phyloP scores from a whole-genome alignment of 345 rosid species.

The Adansonia digitata region DNA sequence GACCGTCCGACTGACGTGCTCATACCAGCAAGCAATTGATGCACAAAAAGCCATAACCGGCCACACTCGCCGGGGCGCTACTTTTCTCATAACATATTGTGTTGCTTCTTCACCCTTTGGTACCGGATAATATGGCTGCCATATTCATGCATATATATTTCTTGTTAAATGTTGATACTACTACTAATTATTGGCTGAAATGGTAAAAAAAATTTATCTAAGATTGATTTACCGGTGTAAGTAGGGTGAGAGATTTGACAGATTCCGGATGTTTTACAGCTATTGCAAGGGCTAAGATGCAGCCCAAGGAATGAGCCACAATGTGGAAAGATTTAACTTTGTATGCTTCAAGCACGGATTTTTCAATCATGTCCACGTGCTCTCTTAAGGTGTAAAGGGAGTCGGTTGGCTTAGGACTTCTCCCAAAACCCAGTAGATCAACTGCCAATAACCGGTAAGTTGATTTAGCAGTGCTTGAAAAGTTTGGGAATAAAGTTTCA shows the following conservation, averaged over 20 bases:
- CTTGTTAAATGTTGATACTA: background rate
- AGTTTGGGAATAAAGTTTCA: conserved; percentile 88
- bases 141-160: background rate
- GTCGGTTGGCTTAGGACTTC: conserved; percentile 93
- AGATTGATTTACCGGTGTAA: conserved; percentile 68
- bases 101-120: conserved; percentile 71
- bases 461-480: conserved; percentile 62
- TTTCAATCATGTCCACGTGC: conserved; percentile 89
- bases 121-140: conserved; percentile 80
- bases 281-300: conserved; percentile 91
- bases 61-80: conserved; percentile 89
- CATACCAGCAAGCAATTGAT: conserved; percentile 93
- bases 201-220: too few relatives aligned
- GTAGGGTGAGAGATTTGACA: conserved; percentile 78
- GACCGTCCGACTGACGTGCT: conserved; percentile 77
- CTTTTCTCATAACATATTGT: conserved; percentile 70
- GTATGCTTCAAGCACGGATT: conserved; percentile 56
- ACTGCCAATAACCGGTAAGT: conserved; percentile 68
- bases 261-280: conserved; percentile 75
- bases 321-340: conserved; percentile 81
- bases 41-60: conserved; percentile 80
- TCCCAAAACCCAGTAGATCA: conserved; percentile 85
- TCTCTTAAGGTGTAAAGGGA: conserved; percentile 86
- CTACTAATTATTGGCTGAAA: too few relatives aligned
- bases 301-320: conserved; percentile 98